phyloP scores from a whole-genome alignment of 768 basidiomycete genomes.

The Harrya chromipes region DNA sequence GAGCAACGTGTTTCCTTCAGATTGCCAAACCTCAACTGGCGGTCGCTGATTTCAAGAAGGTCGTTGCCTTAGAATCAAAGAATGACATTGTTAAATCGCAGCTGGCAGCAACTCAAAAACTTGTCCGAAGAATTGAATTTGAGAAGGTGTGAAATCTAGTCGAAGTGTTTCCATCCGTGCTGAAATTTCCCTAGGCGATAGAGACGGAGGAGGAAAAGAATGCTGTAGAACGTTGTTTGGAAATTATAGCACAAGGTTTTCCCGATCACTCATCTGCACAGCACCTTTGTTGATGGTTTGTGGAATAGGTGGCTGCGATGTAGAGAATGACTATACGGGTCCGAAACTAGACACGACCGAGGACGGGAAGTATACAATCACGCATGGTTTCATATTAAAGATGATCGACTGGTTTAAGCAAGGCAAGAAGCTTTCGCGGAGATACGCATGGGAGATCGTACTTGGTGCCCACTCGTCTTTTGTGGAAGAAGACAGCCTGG shows the following conservation, averaged over 20 bases:
- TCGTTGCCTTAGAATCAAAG: slow-evolving; percentile 78
- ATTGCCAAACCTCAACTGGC: slow-evolving; percentile 85
- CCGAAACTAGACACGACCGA: slow-evolving; percentile 61
- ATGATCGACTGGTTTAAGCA: slow-evolving; percentile 95
- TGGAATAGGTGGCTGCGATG: slow-evolving; percentile 65
- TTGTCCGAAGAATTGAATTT: slow-evolving; percentile 85
- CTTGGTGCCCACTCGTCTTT: slow-evolving; percentile 80
- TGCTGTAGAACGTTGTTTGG: slow-evolving; percentile 67
- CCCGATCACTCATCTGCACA: not conserved
- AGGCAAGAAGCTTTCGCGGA: slow-evolving; percentile 85
- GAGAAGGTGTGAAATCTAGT: slow-evolving; percentile 61
- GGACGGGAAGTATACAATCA: slow-evolving; percentile 71
- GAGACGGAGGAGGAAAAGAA: slow-evolving; percentile 87
- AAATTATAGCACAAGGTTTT: slow-evolving; percentile 77
- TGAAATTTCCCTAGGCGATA: slow-evolving; percentile 61
- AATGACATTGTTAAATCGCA: slow-evolving; percentile 81
- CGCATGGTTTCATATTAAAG: slow-evolving; percentile 68
- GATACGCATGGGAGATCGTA: slow-evolving; percentile 95
- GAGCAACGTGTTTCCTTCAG: slow-evolving; percentile 89
- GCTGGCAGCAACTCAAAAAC: slow-evolving; percentile 84
- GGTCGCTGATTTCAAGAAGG: slow-evolving; percentile 83
- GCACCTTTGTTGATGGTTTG: slow-evolving; percentile 2
- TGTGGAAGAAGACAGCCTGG: slow-evolving; percentile 74
- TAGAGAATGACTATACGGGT: slow-evolving; percentile 72
- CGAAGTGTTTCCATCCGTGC: not conserved